Base-by-base conservation (phyloP, 2,329 filamentous ascomycete genomes). In the Apiospora arundinis region DNA sequence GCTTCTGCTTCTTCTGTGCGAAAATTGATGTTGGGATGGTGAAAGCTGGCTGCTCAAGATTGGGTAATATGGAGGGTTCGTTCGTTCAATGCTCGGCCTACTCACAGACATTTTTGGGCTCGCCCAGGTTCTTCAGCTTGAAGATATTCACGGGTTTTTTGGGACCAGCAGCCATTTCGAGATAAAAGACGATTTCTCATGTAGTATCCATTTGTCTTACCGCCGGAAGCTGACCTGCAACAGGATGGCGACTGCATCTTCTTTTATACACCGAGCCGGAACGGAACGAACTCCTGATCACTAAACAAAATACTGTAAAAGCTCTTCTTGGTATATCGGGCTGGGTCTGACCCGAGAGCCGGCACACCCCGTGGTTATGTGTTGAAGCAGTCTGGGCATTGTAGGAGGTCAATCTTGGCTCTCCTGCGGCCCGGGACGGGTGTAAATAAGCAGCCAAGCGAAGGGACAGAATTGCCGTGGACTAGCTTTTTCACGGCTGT, bases 91-190 rank as follows among this genome's bases (percentile, higher is more conserved):
- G n/a, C n/a, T n/a, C n/a, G n/a, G n/a, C n/a, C 23, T 16, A 32
- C 40, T 94, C 12, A 60, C 52, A 89, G 73, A 91, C 88, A 77
- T 92, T 89, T 70, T 87, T 87, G 5, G 93, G 93, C 72, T 93
- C 92, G 71, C 88, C 88, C 67, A 90, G 84, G 73, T 92, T 80
- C 77, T 89, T 86, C 73, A 92, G 81, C 76, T 85, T 87, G 83
- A 93, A 94, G 76, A 93, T 83, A 76, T 89, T 88, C 80, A 80
- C 77, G 48, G 78, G 78, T 71, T 80, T 80, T 75, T 80, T 80
- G 67, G 79, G 78, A 42, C 78, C 78, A 56, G 76, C 77, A 23
- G 78, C 78, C 78, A 79, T 79, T 37, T 60, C 44, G 69, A 32
- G 52, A 49, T 49, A 23, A 11, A 14, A 4, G 66, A 14, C 56